phyloP scores from a whole-genome alignment of 768 basidiomycete species.

The Paxillus rubicundulus region DNA sequence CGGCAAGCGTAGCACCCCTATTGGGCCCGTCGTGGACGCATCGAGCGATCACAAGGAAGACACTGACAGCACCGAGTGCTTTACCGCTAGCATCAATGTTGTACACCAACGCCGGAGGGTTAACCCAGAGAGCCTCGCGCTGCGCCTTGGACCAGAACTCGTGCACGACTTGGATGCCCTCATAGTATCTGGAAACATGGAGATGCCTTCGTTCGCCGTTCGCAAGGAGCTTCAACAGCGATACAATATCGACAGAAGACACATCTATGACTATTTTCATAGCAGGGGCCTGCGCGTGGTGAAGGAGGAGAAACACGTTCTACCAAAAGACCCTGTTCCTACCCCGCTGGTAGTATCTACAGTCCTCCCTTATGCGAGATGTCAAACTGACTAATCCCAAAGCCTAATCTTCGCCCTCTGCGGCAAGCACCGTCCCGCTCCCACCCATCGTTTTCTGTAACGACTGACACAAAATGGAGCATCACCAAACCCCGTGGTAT shows the following conservation, averaged over 20 bases:
- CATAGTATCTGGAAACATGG: conserved; percentile 61
- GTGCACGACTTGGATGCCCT: conserved; percentile 72
- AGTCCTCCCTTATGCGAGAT: conserved; percentile 5
- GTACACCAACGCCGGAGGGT: conserved; percentile 44
- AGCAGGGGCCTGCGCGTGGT: conserved; percentile 58
- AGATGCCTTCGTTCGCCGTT: conserved; percentile 73
- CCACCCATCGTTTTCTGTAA: conserved; percentile 16
- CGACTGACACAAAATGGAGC: conserved; percentile 12
- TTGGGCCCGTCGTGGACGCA: too few relatives aligned
- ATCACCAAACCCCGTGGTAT: conserved; percentile 25
- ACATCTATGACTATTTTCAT: conserved; percentile 80
- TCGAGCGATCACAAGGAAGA: background rate
- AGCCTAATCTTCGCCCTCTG: conserved; percentile 33
- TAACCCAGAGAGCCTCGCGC: conserved; percentile 68
- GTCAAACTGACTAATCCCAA: conserved; percentile 9
- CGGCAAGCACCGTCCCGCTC: conserved; percentile 25
- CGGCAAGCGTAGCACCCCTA: background rate
- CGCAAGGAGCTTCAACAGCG: conserved; percentile 70
- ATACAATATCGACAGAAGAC: conserved; percentile 67
- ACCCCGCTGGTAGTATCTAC: conserved; percentile 20
- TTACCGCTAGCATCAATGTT: conserved; percentile 7
- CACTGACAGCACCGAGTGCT: conserved; percentile 2
- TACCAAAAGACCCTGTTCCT: conserved; percentile 17
- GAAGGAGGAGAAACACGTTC: conserved; percentile 57
- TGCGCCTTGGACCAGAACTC: conserved; percentile 61